phyloP scores from a whole-genome alignment of 345 rosid species.

The Citrus hindsii region DNA sequence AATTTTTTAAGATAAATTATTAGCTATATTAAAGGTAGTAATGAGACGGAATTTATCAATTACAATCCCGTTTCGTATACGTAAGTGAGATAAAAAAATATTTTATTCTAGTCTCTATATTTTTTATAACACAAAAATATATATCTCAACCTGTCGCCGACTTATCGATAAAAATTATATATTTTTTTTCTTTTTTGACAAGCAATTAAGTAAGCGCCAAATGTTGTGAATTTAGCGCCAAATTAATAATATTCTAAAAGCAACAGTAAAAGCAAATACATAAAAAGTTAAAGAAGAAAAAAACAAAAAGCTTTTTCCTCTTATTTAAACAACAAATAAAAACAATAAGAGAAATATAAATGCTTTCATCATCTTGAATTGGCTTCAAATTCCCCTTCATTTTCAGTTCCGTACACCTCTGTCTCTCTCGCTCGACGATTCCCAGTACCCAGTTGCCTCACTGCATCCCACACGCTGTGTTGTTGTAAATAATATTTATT shows the following conservation, averaged over 20 bases:
- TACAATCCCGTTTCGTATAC: accelerated
- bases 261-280: too few species aligned
- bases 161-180: too few species aligned
- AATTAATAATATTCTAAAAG: too few species aligned
- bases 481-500: not conserved
- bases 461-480: not conserved
- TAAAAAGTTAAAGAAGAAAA: not conserved
- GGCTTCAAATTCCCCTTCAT: constrained; percentile 5
- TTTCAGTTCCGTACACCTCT: constrained; percentile 5
- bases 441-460: not conserved
- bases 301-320: not conserved
- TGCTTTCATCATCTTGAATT: not conserved
- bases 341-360: not conserved
- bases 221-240: too few species aligned
- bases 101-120: accelerated
- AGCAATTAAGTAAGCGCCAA: too few species aligned
- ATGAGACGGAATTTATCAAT: too few species aligned
- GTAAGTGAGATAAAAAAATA: too few species aligned
- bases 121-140: too few species aligned
- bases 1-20: too few species aligned
- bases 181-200: too few species aligned
- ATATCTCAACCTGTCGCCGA: accelerated
- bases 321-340: not conserved
- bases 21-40: accelerated
- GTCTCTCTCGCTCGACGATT: not conserved